Percentiles rank a stretch among this genome's conserved stretches.
Conservation (phyloP, 106 monocot genomes). For the Apostasia shenzhenica region DNA sequence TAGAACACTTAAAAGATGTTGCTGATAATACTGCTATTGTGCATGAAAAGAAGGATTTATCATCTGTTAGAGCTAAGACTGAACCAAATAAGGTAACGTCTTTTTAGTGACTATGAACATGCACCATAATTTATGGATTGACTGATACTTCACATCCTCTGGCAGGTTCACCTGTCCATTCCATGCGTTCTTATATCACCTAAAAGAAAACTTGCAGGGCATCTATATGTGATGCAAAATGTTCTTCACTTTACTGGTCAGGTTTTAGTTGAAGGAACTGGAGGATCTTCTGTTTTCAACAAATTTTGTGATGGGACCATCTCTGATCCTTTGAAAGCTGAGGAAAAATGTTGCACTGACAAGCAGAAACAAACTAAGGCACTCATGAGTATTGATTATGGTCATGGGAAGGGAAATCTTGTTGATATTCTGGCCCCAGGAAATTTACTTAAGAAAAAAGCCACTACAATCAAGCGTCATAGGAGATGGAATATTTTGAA, state of each 20-base stretch:
- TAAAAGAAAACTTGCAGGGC: constrained; percentile 86
- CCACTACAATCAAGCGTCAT: constrained; percentile 70
- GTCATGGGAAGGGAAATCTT: constrained; percentile 25
- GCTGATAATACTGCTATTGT: constrained; percentile 24
- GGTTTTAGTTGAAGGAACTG: constrained; percentile 91
- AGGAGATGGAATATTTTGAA: constrained; percentile 78
- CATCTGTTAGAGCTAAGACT: constrained; percentile 25
- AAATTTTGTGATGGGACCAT: constrained; percentile 24
- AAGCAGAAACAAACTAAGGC: constrained; percentile 25
- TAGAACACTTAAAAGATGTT: constrained; percentile 17
- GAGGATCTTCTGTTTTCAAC: constrained; percentile 81
- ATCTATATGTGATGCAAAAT: constrained; percentile 56
- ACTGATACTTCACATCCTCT: constrained; percentile 6
- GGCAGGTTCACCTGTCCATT: constrained; percentile 66
- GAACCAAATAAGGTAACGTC: constrained; percentile 61
- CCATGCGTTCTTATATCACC: constrained; percentile 79
- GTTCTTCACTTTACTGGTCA: constrained; percentile 75
- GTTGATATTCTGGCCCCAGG: constrained; percentile 26
- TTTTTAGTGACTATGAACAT: not conserved
- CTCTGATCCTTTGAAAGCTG: constrained; percentile 29
- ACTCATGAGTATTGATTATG: constrained; percentile 8
- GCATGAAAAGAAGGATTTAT: constrained; percentile 38
- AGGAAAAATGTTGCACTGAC: constrained; percentile 18
- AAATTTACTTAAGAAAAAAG: constrained; percentile 16
- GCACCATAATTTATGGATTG: not conserved